These are phyloP conservation scores for Pelargonium nanum DNA, from an alignment of 345 rosid genomes.

Conservation along the genomic window DNA sequence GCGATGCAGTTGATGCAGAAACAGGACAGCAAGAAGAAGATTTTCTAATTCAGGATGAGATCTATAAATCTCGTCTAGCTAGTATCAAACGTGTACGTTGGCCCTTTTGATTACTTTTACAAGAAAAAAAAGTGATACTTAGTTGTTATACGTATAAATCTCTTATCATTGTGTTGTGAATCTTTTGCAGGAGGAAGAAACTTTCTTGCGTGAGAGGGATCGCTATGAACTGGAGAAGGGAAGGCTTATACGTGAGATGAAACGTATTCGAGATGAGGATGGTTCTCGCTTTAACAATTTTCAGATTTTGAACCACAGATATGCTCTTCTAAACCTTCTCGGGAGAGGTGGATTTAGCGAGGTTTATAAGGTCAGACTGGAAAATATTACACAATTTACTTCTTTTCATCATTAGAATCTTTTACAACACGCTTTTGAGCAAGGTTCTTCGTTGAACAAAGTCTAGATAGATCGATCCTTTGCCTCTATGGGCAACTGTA, in stretches of 20 bases:
- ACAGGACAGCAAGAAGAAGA: slow-evolving; percentile 79
- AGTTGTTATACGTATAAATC: background rate
- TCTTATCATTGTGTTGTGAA: slow-evolving; percentile 11
- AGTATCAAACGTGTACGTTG: slow-evolving; percentile 89
- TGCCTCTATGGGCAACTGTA: slow-evolving; percentile 55
- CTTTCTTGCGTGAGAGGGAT: slow-evolving; percentile 85
- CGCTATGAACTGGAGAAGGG: slow-evolving; percentile 95
- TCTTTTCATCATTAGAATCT: background rate
- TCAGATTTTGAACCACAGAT: slow-evolving; percentile 75
- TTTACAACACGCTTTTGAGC: slow-evolving; percentile 2
- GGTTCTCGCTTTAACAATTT: slow-evolving; percentile 96
- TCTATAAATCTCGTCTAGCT: slow-evolving; percentile 82
- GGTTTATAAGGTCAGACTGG: slow-evolving; percentile 88
- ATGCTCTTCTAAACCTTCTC: slow-evolving; percentile 92
- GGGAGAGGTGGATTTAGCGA: slow-evolving; percentile 99
- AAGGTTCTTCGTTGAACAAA: slow-evolving; percentile 9
- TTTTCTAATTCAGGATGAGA: slow-evolving; percentile 77
- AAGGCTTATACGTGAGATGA: slow-evolving; percentile 93
- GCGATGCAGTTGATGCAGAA: slow-evolving; percentile 70
- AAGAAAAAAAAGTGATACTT: background rate
- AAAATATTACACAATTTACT: too few relatives aligned
- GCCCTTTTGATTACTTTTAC: slow-evolving; percentile 4
- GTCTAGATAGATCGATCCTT: slow-evolving; percentile 16
- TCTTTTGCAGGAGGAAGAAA: slow-evolving; percentile 77
- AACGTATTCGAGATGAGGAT: slow-evolving; percentile 95